Conservation (phyloP, 805 yeast species). For the Saccharomycopsis guyanensis region DNA sequence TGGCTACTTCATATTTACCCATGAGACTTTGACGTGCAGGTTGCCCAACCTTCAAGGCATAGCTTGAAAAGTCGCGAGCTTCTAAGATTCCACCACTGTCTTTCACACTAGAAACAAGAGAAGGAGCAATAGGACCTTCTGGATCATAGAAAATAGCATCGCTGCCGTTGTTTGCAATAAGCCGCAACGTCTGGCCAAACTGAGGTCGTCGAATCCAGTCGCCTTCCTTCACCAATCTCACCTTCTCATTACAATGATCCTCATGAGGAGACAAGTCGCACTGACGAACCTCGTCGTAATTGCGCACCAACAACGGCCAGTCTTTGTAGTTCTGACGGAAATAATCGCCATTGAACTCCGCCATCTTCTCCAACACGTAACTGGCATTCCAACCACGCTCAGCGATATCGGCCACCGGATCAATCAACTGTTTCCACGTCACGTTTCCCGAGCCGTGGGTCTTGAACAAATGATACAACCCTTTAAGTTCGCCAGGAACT, state of each 20-base stretch:
- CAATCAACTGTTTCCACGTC: constrained; percentile 63
- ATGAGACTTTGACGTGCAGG: constrained; percentile 38
- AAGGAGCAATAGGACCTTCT: constrained; percentile 59
- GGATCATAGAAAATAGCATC: constrained; percentile 79
- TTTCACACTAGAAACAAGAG: constrained; percentile 43
- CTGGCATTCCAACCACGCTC: constrained; percentile 55
- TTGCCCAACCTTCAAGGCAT: constrained; percentile 37
- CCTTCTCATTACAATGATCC: constrained; percentile 21
- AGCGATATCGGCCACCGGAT: constrained; percentile 66
- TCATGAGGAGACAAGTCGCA: background rate
- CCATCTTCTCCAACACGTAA: constrained; percentile 32
- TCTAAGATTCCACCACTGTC: constrained; percentile 61
- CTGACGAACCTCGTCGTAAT: constrained; percentile 22
- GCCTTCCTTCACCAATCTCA: constrained; percentile 41
- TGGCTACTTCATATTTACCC: constrained; percentile 37
- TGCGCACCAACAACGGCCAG: constrained; percentile 51
- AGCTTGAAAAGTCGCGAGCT: constrained; percentile 56
- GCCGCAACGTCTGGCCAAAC: constrained; percentile 58
- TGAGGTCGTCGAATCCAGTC: constrained; percentile 51
- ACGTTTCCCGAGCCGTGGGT: constrained; percentile 65
- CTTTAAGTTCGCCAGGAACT: constrained; percentile 87
- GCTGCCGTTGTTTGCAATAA: constrained; percentile 71
- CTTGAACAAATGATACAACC: constrained; percentile 54
- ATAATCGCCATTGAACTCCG: constrained; percentile 29
- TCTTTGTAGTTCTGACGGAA: constrained; percentile 30